Evolutionary conservation across 2,329 filamentous ascomycete species (phyloP), one percentile per base, ranked within the genome.

Genomic region (Alternaria postmessia): DNA sequence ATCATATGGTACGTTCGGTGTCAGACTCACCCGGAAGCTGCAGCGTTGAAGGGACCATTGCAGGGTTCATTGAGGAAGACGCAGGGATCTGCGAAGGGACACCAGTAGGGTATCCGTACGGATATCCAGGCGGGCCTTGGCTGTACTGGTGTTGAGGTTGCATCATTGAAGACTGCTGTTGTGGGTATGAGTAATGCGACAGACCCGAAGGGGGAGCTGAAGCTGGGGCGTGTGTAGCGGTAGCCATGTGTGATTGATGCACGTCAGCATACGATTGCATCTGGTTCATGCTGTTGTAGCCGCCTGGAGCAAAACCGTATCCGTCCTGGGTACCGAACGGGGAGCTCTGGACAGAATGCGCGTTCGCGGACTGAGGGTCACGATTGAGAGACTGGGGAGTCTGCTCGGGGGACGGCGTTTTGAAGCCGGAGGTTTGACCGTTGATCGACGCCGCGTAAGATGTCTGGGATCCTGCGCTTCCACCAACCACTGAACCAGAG

Each of bases 201-300:
- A 96, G 86, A 52, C 84, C 85, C 60, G 89, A 84, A 0, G 93
- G 91, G 14, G 92, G 90, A 46, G 91, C 91, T 22, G 91, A 89
- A 77, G 93, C 91, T 9, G 91, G 89, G 60, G 89, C 85, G 72
- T 91, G 91, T 61, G 92, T 91, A 62, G 89, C 90, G 68, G 89
- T 87, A 71, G 91, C 91, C 84, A 96, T 89, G 80, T 95, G 91
- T 72, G 86, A 82, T 66, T 87, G 83, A 76, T 89, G 86, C 75
- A 95, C 93, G 79, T 96, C 95, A 89, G 96, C 91, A 72, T 96
- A 94, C 69, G 88, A 85, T 74, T 88, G 87, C 71, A 87, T 86
- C 80, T 91, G 90, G 82, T 96, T 96, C 94, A 97, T 97, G 80
- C 79, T 82, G 78, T 73, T 75, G 75, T 83, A 83, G 56, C 75